Evolutionary conservation across 257 asterid species (phyloP).

Genomic region (Cinchona pubescens): DNA sequence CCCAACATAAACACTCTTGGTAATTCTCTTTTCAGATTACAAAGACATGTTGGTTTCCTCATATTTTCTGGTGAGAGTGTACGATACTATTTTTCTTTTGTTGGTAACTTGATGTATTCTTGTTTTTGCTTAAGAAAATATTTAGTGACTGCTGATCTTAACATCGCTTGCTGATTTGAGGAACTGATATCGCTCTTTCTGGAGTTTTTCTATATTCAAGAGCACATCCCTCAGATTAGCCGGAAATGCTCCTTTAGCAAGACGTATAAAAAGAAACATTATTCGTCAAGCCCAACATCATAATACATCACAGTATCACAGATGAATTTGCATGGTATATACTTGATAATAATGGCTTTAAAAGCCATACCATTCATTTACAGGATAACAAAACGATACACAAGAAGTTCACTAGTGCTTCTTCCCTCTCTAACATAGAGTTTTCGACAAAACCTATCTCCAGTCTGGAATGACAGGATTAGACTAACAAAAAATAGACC

Average conservation of each 20-base stretch:
- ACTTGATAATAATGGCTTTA: neutral
- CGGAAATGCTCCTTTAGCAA: neutral
- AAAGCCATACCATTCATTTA: slow-evolving; percentile 3
- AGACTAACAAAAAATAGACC: slow-evolving; percentile 1
- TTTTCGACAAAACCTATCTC: slow-evolving; percentile 2
- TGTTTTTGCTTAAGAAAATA: neutral
- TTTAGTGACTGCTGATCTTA: neutral
- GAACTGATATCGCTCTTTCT: slow-evolving; percentile 81
- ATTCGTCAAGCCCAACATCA: neutral
- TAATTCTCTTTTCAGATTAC: slow-evolving; percentile 9
- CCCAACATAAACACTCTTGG: slow-evolving; percentile 57
- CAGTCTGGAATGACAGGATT: neutral
- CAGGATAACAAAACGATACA: neutral
- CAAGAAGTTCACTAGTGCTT: neutral
- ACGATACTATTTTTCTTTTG: neutral
- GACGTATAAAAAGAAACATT: neutral
- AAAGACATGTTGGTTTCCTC: too few species aligned
- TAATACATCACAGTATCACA: neutral
- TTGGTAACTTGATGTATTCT: neutral
- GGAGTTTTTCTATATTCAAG: slow-evolving; percentile 75
- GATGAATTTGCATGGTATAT: neutral
- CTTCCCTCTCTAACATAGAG: neutral
- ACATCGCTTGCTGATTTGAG: slow-evolving; percentile 27
- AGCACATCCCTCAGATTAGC: slow-evolving; percentile 22
- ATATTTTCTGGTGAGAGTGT: neutral